Evolutionary conservation across 73 alveolate genomes (phyloP).

Genomic region (Diophrys sp.): DNA sequence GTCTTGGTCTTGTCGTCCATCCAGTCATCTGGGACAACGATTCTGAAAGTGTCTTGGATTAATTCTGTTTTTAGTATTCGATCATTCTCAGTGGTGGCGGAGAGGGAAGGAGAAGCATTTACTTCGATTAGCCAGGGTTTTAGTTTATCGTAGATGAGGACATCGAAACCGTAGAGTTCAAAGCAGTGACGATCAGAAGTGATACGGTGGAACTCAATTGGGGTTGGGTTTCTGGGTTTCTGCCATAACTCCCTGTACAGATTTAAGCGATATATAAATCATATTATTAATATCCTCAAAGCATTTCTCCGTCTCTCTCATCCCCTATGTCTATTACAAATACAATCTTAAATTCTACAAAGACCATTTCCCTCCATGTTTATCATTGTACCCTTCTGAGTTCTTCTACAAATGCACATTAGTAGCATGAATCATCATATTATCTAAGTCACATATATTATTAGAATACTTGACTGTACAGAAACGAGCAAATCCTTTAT

Average conservation of each 20-base stretch:
- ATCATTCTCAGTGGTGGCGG: constrained; percentile 89
- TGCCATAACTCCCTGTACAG: constrained; percentile 88
- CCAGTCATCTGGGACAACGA: constrained; percentile 96
- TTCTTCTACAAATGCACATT: constrained; percentile 92
- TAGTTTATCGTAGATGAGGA: constrained; percentile 84
- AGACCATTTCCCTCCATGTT: constrained; percentile 94
- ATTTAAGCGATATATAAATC: constrained; percentile 79
- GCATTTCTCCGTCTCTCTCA: constrained; percentile 77
- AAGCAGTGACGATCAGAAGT: constrained; percentile 96
- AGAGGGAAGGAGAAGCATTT: constrained; percentile 94
- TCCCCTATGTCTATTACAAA: constrained; percentile 82
- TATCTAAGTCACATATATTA: constrained; percentile 88
- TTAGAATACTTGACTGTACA: constrained; percentile 87
- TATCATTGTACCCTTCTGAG: constrained; percentile 89
- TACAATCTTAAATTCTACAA: constrained; percentile 66
- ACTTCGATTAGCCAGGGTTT: constrained; percentile 96
- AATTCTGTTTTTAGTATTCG: constrained; percentile 86
- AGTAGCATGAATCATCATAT: constrained; percentile 92
- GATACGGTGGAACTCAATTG: too few relatives aligned
- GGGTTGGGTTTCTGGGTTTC: too few relatives aligned
- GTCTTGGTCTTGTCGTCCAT: constrained; percentile 83
- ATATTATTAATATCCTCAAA: constrained; percentile 92
- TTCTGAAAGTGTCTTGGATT: constrained; percentile 85
- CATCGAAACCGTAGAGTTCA: constrained; percentile 99
- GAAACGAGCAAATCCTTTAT: constrained; percentile 94